A percentile compares a stretch with the other conserved stretches of the same genome.
phyloP scores from a whole-genome alignment of 2,329 filamentous ascomycete genomes.

The Aspergillus sp. region DNA sequence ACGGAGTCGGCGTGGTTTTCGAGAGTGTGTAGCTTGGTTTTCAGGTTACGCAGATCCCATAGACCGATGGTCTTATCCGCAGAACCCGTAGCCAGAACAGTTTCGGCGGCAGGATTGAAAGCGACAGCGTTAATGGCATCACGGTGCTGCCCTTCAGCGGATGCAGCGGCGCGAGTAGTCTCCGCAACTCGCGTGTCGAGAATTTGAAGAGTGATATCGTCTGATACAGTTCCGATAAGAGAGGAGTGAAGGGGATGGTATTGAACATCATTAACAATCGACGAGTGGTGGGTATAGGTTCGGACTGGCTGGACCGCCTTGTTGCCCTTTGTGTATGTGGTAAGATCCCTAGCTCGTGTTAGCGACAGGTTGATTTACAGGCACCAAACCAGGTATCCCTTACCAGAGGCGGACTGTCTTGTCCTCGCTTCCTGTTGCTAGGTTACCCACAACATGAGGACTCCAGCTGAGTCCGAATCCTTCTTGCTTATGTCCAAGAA shows the following conservation, averaged over 20 bases:
- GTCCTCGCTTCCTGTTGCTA: constrained; percentile 91
- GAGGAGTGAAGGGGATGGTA: constrained; percentile 84
- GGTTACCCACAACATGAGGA: constrained; percentile 74
- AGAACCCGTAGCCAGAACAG: constrained; percentile 86
- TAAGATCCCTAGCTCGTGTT: constrained; percentile 66
- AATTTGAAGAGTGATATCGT: constrained; percentile 90
- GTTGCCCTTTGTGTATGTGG: constrained; percentile 68
- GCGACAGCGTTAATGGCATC: constrained; percentile 96
- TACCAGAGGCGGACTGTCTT: constrained; percentile 88
- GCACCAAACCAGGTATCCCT: background rate
- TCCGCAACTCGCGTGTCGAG: constrained; percentile 75
- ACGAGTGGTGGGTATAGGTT: constrained; percentile 81
- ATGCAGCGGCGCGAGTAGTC: constrained; percentile 66
- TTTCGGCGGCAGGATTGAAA: constrained; percentile 91
- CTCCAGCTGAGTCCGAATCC: constrained; percentile 95
- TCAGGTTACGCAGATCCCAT: constrained; percentile 92
- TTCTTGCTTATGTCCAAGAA: constrained; percentile 81
- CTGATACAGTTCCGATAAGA: constrained; percentile 89
- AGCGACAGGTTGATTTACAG: constrained; percentile 1
- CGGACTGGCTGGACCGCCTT: constrained; percentile 69
- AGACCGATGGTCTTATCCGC: constrained; percentile 93
- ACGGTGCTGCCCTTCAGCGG: constrained; percentile 71
- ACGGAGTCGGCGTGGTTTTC: constrained; percentile 88
- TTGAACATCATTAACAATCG: constrained; percentile 96
- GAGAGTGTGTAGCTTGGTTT: constrained; percentile 83